phyloP scores from a whole-genome alignment of 768 basidiomycete genomes.

The Roridomyces roridus region DNA sequence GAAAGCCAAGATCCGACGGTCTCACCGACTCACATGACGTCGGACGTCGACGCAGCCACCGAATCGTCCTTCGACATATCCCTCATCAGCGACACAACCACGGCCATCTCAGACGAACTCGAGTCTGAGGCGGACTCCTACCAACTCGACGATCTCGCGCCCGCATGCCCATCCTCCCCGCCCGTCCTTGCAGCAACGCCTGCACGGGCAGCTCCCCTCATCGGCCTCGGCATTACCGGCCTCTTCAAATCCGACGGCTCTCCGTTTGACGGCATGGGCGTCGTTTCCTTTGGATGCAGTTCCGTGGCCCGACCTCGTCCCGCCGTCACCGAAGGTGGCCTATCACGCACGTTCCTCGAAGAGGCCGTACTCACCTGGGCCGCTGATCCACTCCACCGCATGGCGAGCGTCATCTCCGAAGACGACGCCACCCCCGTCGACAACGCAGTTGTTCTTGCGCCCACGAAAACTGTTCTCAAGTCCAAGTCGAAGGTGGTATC shows the following conservation, averaged over 20 bases:
- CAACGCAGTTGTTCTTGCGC: too few relatives aligned
- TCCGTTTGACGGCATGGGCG: constrained; percentile 22
- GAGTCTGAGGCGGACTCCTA: constrained; percentile 14
- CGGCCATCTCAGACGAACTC: background rate
- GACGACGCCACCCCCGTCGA: background rate
- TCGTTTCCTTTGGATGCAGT: constrained; percentile 17
- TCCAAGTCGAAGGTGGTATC: background rate
- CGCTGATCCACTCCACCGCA: constrained; percentile 14
- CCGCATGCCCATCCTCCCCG: background rate
- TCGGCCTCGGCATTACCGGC: constrained; percentile 13
- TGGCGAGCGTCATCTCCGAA: constrained; percentile 11
- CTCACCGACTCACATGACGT: too few relatives aligned
- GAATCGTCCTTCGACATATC: constrained; percentile 21
- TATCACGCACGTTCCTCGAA: constrained; percentile 22
- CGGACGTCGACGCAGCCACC: background rate
- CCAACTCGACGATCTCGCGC: background rate
- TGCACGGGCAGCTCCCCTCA: too few relatives aligned
- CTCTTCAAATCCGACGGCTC: constrained; percentile 22
- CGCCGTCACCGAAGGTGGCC: background rate
- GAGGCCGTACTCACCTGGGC: constrained; percentile 21
- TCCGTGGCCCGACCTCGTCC: background rate
- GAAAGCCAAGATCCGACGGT: background rate
- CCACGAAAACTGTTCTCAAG: too few relatives aligned
- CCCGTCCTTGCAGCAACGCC: background rate
- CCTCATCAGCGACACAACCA: constrained; percentile 21